A percentile compares a stretch with the other conserved stretches of the same genome.
Conservation (phyloP, 2,329 filamentous ascomycete species). For the Beauveria scarabaeidicola region DNA sequence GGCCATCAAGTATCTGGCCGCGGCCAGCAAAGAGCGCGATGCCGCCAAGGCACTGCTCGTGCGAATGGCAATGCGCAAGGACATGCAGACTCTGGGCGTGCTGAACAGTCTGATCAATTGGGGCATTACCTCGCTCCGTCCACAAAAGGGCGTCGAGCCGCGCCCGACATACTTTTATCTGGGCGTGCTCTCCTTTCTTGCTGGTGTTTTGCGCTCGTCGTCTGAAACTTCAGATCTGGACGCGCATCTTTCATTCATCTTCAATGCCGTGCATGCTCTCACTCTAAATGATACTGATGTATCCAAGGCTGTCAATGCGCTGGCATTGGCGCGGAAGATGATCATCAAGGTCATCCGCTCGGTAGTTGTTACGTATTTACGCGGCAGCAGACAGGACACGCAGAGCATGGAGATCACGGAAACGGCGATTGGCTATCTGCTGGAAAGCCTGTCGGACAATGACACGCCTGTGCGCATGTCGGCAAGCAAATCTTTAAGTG, state of each 20-base stretch:
- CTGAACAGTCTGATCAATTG: slow-evolving; percentile 60
- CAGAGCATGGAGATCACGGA: slow-evolving; percentile 55
- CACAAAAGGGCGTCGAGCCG: slow-evolving; percentile 26
- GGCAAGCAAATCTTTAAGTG: slow-evolving; percentile 84
- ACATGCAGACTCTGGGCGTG: slow-evolving; percentile 76
- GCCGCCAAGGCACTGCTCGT: slow-evolving; percentile 79
- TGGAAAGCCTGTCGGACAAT: slow-evolving; percentile 72
- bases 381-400: slow-evolving; percentile 36
- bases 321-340: slow-evolving; percentile 72
- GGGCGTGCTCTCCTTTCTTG: slow-evolving; percentile 71
- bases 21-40: slow-evolving; percentile 78
- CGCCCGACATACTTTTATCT: slow-evolving; percentile 65
- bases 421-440: slow-evolving; percentile 70
- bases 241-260: slow-evolving; percentile 56
- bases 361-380: slow-evolving; percentile 57
- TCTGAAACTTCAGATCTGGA: slow-evolving; percentile 68
- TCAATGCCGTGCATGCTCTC: slow-evolving; percentile 53
- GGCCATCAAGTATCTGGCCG: slow-evolving; percentile 61
- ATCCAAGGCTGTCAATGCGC: slow-evolving; percentile 51
- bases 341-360: slow-evolving; percentile 79
- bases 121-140: slow-evolving; percentile 55
- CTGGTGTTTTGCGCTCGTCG: slow-evolving; percentile 60
- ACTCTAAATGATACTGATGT: slow-evolving; percentile 40
- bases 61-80: slow-evolving; percentile 69
- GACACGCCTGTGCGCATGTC: slow-evolving; percentile 87